These are phyloP conservation scores for Lipomyces kockii DNA, from an alignment of 805 yeast species.

Conservation along the genomic window DNA sequence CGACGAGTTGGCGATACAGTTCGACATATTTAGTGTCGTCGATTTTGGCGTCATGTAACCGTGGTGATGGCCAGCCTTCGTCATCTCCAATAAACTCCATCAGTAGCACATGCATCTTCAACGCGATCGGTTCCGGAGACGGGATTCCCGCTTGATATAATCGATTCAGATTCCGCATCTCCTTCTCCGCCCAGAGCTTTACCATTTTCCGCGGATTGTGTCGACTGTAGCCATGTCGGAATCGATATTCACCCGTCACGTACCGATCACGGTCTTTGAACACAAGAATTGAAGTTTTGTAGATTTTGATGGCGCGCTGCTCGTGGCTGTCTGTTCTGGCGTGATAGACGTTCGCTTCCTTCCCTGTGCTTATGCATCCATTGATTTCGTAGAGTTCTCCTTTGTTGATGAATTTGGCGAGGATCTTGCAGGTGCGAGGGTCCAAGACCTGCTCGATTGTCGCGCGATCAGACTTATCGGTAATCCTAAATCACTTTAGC, in stretches of 20 bases:
- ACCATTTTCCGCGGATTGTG: slow-evolving; percentile 98
- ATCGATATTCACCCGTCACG: slow-evolving; percentile 94
- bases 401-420: slow-evolving; percentile 78
- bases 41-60: slow-evolving; percentile 63
- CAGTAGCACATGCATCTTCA: slow-evolving; percentile 86
- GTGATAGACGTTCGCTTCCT: slow-evolving; percentile 97
- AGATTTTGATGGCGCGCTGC: slow-evolving; percentile 88
- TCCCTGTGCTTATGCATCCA: slow-evolving; percentile 95
- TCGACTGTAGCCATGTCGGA: slow-evolving; percentile 79
- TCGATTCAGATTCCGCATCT: slow-evolving; percentile 88
- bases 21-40: slow-evolving; percentile 62
- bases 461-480: slow-evolving; percentile 89
- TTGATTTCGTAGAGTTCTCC: slow-evolving; percentile 84
- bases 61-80: slow-evolving; percentile 87
- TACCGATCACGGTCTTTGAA: slow-evolving; percentile 95
- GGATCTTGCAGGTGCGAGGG: slow-evolving; percentile 86
- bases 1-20: slow-evolving; percentile 76
- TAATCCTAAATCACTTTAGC: slow-evolving; percentile 20
- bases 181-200: slow-evolving; percentile 98
- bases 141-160: slow-evolving; percentile 78
- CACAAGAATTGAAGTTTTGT: slow-evolving; percentile 94
- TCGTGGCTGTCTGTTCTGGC: slow-evolving; percentile 53
- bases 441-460: slow-evolving; percentile 96
- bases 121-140: slow-evolving; percentile 90
- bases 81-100: slow-evolving; percentile 87